Evolutionary conservation across 2,329 filamentous ascomycete species (phyloP), one percentile per base, ranked within the genome.

Genomic region (Penicillium thymicola): DNA sequence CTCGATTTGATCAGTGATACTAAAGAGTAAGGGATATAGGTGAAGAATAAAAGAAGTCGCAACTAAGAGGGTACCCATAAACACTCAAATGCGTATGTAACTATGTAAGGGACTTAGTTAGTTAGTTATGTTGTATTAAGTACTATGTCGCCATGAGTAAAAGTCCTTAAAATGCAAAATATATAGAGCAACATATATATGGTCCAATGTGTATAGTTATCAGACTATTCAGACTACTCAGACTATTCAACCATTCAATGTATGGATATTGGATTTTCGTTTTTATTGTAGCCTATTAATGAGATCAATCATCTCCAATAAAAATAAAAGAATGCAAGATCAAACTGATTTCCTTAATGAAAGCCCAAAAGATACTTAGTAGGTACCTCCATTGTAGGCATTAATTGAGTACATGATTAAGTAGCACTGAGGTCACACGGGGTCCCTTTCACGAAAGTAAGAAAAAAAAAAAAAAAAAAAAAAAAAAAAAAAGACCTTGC

Each of bases 341-440:
- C 10, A 30, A 47, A 52, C n/a, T 14, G 13, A 44, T 30, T 46
- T 36, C 11, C 23, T 11, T 14, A 38, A 9, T 46, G 23, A 51
- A 23, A 14, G 16, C n/a, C 30, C 9, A 11, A 38, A 38, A 46
- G 41, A 52, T 49, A 50, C 51, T 36, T 54, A 16, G 2, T 7
- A 14, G 51, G 51, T 54, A 54, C 51, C 16, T 41, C 21, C 27
- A 7, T 5, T 1, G 11, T 14, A 16, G 13, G 37, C 2, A n/a
- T 54, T 11, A 1, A 34, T 23, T 13, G 10, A 6, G 44, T 30
- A 21, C 21, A 16, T 16, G 3, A 21, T 10, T 27, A 42, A 40
- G 51, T 54, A 28, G 16, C 44, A 28, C 37, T 54, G 44, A 54
- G 44, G 51, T 54, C 44, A 54, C 44, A 23, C n/a, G 5, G 18